Percentiles rank a stretch among this genome's conserved stretches.
Conservation (phyloP, 495 filamentous ascomycete genomes). For the Penicillium ochrochloron region DNA sequence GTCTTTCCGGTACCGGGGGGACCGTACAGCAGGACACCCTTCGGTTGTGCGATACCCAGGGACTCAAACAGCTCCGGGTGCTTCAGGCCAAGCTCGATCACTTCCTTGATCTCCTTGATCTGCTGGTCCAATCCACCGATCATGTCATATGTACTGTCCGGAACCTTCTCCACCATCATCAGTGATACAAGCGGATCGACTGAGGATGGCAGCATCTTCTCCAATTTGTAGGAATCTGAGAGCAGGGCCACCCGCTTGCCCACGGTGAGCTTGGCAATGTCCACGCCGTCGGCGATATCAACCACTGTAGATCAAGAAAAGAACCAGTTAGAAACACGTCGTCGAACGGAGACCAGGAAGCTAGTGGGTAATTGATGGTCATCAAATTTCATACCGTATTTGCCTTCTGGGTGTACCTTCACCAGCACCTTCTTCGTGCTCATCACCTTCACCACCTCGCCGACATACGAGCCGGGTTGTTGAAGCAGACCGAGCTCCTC, state of each 20-base stretch:
- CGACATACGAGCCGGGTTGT: slow-evolving; percentile 97
- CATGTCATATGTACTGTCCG: slow-evolving; percentile 99
- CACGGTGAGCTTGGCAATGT: slow-evolving; percentile 92
- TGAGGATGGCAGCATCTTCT: slow-evolving; percentile 96
- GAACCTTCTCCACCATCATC: slow-evolving; percentile 99
- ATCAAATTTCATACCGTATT: slow-evolving; percentile 78
- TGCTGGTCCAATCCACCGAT: slow-evolving; percentile 98
- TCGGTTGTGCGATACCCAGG: slow-evolving; percentile 96
- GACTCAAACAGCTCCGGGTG: slow-evolving; percentile 99
- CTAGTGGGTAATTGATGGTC: slow-evolving; percentile 21
- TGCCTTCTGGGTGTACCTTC: slow-evolving; percentile 98
- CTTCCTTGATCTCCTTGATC: slow-evolving; percentile 99
- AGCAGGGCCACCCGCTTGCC: slow-evolving; percentile 97
- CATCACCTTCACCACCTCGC: slow-evolving; percentile 99
- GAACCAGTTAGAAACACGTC: slow-evolving; percentile 13
- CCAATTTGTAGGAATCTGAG: slow-evolving; percentile 95
- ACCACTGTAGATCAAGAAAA: slow-evolving; percentile 66
- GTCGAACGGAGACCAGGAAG: neutral
- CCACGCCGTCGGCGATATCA: slow-evolving; percentile 92
- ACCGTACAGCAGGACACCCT: slow-evolving; percentile 95
- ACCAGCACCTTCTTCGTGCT: slow-evolving; percentile 98
- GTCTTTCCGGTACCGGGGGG: slow-evolving; percentile 98
- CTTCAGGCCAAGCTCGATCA: slow-evolving; percentile 97
- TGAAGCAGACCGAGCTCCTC: slow-evolving; percentile 97
- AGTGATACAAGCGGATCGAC: slow-evolving; percentile 99